These are phyloP conservation scores for Gastrodia elata DNA, from an alignment of 106 monocot genomes.

Conservation along the genomic window DNA sequence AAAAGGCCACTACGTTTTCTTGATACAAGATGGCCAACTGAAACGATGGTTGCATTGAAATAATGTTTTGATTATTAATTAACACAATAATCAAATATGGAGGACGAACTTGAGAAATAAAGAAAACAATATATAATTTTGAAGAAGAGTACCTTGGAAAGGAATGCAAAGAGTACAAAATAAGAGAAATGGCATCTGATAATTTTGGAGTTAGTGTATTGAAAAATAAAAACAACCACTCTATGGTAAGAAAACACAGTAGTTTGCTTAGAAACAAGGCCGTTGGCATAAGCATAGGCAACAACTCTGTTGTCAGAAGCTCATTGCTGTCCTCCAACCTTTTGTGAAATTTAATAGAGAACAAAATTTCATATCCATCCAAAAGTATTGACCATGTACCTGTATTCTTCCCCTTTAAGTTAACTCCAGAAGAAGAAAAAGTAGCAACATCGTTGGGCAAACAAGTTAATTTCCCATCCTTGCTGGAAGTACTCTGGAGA, in stretches of 20 bases:
- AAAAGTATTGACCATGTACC: slow-evolving; percentile 29
- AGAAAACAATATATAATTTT: too few relatives aligned
- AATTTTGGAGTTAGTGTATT: not conserved
- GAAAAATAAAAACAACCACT: not conserved
- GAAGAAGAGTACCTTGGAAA: too few relatives aligned
- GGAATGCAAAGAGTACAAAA: too few relatives aligned
- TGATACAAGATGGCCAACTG: not conserved
- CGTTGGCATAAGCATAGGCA: not conserved
- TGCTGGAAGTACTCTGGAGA: slow-evolving; percentile 22
- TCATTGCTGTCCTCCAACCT: not conserved
- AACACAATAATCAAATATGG: too few relatives aligned
- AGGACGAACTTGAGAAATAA: too few relatives aligned
- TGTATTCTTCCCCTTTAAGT: slow-evolving; percentile 23
- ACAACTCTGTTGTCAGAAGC: not conserved
- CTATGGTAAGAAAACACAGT: not conserved
- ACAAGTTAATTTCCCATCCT: slow-evolving; percentile 12
- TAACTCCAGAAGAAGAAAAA: slow-evolving; percentile 8
- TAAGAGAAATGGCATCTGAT: too few relatives aligned
- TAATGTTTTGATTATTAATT: not conserved
- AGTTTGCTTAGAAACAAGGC: not conserved
- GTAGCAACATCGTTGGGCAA: slow-evolving; percentile 6
- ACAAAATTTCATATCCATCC: not conserved
- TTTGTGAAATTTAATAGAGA: not conserved
- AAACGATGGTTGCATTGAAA: not conserved
- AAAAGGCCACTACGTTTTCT: not conserved